phyloP scores from a whole-genome alignment of 2,329 filamentous ascomycete species.

The Celoporthe dispersa region DNA sequence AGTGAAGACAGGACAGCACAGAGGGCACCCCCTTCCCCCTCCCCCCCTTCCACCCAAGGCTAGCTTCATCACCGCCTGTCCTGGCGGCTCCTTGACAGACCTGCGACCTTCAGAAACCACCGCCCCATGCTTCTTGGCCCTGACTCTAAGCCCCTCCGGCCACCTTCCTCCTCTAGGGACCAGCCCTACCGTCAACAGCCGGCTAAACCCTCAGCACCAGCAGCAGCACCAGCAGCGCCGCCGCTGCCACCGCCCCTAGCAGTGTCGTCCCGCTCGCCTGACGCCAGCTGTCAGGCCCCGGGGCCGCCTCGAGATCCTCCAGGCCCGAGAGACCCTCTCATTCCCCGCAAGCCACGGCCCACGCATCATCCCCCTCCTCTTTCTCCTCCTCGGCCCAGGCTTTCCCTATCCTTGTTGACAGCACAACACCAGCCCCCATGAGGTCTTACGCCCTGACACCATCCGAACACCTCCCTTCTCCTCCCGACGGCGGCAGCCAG shows the following conservation, averaged over 20 bases:
- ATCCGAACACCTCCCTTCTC: neutral
- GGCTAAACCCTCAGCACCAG: no score
- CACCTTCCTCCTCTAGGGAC: neutral
- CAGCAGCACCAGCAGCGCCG: no score
- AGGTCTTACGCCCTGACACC: neutral
- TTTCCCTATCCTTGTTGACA: neutral
- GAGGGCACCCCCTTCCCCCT: neutral
- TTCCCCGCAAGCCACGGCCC: neutral
- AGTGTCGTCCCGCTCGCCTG: neutral
- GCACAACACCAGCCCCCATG: neutral
- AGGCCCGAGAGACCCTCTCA: neutral
- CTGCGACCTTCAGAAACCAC: neutral
- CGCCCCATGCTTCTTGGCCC: neutral
- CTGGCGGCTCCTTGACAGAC: neutral
- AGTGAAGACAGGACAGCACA: neutral
- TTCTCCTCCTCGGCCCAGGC: neutral
- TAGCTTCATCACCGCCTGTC: neutral
- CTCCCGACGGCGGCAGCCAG: neutral
- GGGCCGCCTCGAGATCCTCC: neutral
- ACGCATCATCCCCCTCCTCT: neutral
- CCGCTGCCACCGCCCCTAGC: neutral
- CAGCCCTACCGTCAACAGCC: neutral
- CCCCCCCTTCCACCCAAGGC: neutral
- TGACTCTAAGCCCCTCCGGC: neutral
- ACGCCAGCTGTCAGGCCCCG: neutral